phyloP scores from a whole-genome alignment of 192 early-diverging fungal genomes.

The Backusella tuberculispora region DNA sequence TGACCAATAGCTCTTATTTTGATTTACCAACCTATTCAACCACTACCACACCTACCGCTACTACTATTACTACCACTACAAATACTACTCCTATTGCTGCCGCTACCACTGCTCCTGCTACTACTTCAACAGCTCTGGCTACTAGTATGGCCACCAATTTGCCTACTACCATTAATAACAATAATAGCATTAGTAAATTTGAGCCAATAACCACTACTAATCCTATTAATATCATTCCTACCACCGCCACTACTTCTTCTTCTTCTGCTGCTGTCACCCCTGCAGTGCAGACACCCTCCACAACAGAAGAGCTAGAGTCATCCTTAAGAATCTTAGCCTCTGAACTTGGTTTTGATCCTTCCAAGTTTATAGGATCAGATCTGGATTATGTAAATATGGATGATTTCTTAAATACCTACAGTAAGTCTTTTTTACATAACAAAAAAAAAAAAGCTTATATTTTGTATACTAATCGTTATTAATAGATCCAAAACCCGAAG shows the following conservation, averaged over 20 bases:
- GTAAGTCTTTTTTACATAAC: background rate
- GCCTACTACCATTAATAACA: background rate
- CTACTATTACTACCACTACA: background rate
- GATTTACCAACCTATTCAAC: conserved; percentile 8
- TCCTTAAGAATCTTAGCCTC: conserved; percentile 23
- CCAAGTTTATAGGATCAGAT: conserved; percentile 18
- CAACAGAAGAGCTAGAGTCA: conserved; percentile 22
- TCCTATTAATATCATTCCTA: background rate
- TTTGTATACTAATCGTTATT: background rate
- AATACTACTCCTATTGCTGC: background rate
- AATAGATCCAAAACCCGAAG: background rate
- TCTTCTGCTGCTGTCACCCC: background rate
- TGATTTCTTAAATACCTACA: conserved; percentile 30
- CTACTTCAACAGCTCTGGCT: background rate
- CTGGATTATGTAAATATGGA: conserved; percentile 39
- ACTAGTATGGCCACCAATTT: background rate
- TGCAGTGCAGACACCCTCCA: conserved; percentile 14
- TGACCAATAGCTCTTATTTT: conserved; percentile 18
- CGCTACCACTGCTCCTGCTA: background rate
- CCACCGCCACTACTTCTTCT: background rate
- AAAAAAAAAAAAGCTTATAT: background rate
- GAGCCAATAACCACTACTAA: background rate
- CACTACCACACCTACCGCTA: background rate
- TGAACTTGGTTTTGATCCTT: conserved; percentile 36
- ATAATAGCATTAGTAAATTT: background rate